phyloP scores from a whole-genome alignment of 345 rosid species.

The Diplotaxis tenuifolia region DNA sequence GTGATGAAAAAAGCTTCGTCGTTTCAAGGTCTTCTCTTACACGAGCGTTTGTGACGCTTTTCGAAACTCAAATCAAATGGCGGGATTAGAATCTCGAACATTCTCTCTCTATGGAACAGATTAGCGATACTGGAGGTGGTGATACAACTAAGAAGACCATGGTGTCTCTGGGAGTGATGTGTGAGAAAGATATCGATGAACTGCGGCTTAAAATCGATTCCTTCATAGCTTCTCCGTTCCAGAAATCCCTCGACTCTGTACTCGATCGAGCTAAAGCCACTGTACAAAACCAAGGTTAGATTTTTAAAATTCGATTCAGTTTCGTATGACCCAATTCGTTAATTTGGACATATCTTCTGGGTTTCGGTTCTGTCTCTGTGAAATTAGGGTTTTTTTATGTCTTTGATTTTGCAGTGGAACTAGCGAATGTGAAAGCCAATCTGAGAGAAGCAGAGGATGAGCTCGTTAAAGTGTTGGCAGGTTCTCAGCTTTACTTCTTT shows the following conservation, averaged over 20 bases:
- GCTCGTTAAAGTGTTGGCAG: constrained; percentile 72
- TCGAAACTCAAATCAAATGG: constrained; percentile 31
- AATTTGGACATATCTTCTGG: background rate
- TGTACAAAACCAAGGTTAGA: constrained; percentile 53
- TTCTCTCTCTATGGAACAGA: constrained; percentile 25
- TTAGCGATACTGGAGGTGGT: constrained; percentile 19
- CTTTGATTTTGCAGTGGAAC: constrained; percentile 43
- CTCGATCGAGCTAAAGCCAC: constrained; percentile 50
- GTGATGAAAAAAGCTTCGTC: too few species aligned
- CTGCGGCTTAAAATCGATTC: constrained; percentile 55
- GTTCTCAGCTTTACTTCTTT: constrained; percentile 37
- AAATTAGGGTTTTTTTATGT: constrained; percentile 32
- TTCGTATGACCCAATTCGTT: background rate
- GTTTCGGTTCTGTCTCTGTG: background rate
- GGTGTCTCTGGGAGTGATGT: constrained; percentile 54
- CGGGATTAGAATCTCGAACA: constrained; percentile 29
- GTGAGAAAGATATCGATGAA: constrained; percentile 41
- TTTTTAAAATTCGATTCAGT: background rate
- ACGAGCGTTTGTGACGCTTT: background rate
- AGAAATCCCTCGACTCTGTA: constrained; percentile 44
- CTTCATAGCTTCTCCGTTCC: constrained; percentile 44
- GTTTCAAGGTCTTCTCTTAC: too few species aligned
- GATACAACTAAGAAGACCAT: constrained; percentile 44
- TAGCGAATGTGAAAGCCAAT: constrained; percentile 51
- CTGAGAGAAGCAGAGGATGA: constrained; percentile 82